Evolutionary conservation across 768 basidiomycete genomes (phyloP), one percentile per base, ranked within the genome.

Genomic region (Cyclocybe aegerita): DNA sequence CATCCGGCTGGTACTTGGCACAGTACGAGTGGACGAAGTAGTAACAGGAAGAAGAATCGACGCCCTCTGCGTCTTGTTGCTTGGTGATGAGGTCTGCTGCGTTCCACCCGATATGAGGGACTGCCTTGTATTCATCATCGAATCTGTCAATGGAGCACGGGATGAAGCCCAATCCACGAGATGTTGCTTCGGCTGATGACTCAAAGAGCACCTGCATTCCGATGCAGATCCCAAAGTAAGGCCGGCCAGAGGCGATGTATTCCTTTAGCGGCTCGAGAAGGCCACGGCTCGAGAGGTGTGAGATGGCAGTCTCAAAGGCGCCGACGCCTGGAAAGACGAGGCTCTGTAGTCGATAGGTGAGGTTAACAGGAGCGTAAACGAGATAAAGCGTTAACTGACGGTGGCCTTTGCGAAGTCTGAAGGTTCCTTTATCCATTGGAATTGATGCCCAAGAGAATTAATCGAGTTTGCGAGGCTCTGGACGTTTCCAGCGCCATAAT

Each of bases 21-120:
- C 88, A 83, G 73, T 83, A 99, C 10, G 97, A 98, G 72, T 99
- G 97, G 32, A 99, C 95, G 65, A 95, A 99, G 71, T 99, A 99
- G 65, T 95, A 98, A 62, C 86, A 85, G 14, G 83, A 76, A n/a
- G 75, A 65, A 44, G 72, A 67, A 43, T 78, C 72, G 60, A 82
- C 65, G 43, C 74, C 74, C 46, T 81, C 78, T 49, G 72, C 65
- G 53, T 75, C 61, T 40, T 69, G 63, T 29, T 66, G 62, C n/a
- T 69, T 60, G 61, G 80, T 73, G 48, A 88, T 62, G 37, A 78
- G 72, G 51, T 87, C 82, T 17, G 84, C 83, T 16, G 81, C 71
- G 68, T 97, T 98, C 96, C 96, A 99, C 45, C 97, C 97, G 71
- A 99, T 98, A 73, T 98, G 96, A 30, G 97, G 97, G 11, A 98